Evolutionary conservation across 345 rosid species (phyloP).

Genomic region (Diplotaxis tenuifolia): DNA sequence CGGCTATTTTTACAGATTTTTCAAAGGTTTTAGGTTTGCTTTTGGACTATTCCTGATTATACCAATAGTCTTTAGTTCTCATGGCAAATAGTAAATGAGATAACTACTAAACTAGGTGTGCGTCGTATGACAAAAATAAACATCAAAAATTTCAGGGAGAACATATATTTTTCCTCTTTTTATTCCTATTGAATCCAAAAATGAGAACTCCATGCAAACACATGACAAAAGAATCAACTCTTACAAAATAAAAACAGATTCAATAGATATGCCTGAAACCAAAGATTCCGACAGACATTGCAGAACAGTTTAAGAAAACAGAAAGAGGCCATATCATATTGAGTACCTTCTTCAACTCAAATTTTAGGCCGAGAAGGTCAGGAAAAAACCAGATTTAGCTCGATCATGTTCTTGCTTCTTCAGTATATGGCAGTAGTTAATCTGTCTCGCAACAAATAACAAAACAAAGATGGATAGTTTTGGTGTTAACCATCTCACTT

Average conservation of each 20-base stretch:
- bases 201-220: slow-evolving; percentile 8
- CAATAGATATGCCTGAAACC: slow-evolving; percentile 10
- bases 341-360: slow-evolving; percentile 14
- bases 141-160: background rate
- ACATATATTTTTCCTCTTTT: background rate
- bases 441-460: slow-evolving; percentile 40
- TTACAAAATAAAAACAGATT: background rate
- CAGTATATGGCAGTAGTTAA: slow-evolving; percentile 67
- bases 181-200: slow-evolving; percentile 13
- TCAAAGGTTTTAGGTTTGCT: background rate
- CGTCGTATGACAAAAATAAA: background rate
- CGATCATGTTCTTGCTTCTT: slow-evolving; percentile 58
- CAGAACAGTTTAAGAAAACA: background rate
- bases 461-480: background rate
- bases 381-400: slow-evolving; percentile 55
- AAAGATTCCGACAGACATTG: slow-evolving; percentile 15
- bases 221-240: background rate
- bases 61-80: background rate
- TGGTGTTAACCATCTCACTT: background rate
- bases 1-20: background rate
- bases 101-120: background rate
- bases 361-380: slow-evolving; percentile 52
- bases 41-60: background rate
- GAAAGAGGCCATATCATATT: background rate
- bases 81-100: background rate